phyloP scores from a whole-genome alignment of 176 grass and related monocot species.

The Sorghum bicolor region DNA sequence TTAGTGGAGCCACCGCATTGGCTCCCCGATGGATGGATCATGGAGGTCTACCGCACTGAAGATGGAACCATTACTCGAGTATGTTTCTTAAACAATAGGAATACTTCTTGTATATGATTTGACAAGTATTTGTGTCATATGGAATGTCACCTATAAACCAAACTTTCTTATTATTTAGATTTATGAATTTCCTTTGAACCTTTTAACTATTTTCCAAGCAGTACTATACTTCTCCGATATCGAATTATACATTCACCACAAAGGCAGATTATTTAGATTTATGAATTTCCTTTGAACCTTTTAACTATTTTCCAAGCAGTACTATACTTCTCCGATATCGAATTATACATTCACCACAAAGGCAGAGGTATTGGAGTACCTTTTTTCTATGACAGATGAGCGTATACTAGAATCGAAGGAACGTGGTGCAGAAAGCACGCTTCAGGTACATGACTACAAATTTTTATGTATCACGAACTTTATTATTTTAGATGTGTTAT shows the following conservation, averaged over 20 bases:
- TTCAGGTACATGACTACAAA: not conserved
- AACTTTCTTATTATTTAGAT: not conserved
- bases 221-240: too few relatives aligned
- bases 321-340: constrained; percentile 40
- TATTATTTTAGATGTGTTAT: not conserved
- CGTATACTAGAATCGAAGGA: not conserved
- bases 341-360: constrained; percentile 14
- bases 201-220: too few relatives aligned
- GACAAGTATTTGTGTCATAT: not conserved
- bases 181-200: too few relatives aligned
- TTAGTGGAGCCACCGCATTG: not conserved
- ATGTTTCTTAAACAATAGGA: not conserved
- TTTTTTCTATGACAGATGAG: constrained; percentile 38
- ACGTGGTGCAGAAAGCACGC: not conserved
- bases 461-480: not conserved
- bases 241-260: too few relatives aligned
- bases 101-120: not conserved
- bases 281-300: not conserved
- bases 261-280: too few relatives aligned
- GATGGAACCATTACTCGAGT: constrained; percentile 21
- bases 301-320: not conserved
- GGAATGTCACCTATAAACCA: not conserved
- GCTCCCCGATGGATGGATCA: constrained; percentile 7
- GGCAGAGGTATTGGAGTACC: constrained; percentile 26
- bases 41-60: not conserved